Percentiles rank a stretch among this genome's conserved stretches.
phyloP scores from a whole-genome alignment of 2,329 filamentous ascomycete species.

The Neoscytalidium dimidiatum region DNA sequence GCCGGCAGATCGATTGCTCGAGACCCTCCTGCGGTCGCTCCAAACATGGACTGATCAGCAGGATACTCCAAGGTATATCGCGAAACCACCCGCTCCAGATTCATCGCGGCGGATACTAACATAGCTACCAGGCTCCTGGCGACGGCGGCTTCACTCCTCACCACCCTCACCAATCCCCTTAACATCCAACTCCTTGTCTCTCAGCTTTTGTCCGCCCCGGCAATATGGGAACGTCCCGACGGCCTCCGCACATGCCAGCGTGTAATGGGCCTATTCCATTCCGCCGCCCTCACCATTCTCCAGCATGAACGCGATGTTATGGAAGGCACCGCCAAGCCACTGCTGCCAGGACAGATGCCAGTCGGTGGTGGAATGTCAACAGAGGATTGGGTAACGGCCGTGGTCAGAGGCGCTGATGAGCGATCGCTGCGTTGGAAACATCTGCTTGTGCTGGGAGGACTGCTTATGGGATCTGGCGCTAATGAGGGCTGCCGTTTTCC shows the following conservation, averaged over 20 bases:
- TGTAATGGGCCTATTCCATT: conserved; percentile 71
- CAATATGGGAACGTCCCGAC: conserved; percentile 67
- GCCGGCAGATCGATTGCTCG: conserved; percentile 68
- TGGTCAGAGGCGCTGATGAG: conserved; percentile 62
- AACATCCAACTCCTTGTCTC: conserved; percentile 74
- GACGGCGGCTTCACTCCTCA: conserved; percentile 68
- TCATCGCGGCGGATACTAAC: background rate
- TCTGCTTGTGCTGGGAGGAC: conserved; percentile 74
- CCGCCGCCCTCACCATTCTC: conserved; percentile 60
- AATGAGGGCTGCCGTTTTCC: conserved; percentile 58
- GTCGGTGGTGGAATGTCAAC: conserved; percentile 50
- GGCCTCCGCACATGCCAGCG: conserved; percentile 65
- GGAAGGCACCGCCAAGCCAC: conserved; percentile 27
- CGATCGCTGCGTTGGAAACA: conserved; percentile 76
- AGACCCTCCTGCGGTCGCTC: conserved; percentile 65
- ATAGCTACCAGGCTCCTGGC: conserved; percentile 52
- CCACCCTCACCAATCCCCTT: conserved; percentile 70
- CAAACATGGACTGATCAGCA: conserved; percentile 60
- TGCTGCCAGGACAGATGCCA: conserved; percentile 32
- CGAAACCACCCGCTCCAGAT: background rate
- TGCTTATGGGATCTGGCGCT: conserved; percentile 73
- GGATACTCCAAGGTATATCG: conserved; percentile 59
- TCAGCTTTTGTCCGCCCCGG: conserved; percentile 70
- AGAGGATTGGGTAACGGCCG: conserved; percentile 61
- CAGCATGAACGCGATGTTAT: conserved; percentile 47